Base-by-base conservation (phyloP, 2,329 filamentous ascomycete genomes). In the Aspergillus sp. region DNA sequence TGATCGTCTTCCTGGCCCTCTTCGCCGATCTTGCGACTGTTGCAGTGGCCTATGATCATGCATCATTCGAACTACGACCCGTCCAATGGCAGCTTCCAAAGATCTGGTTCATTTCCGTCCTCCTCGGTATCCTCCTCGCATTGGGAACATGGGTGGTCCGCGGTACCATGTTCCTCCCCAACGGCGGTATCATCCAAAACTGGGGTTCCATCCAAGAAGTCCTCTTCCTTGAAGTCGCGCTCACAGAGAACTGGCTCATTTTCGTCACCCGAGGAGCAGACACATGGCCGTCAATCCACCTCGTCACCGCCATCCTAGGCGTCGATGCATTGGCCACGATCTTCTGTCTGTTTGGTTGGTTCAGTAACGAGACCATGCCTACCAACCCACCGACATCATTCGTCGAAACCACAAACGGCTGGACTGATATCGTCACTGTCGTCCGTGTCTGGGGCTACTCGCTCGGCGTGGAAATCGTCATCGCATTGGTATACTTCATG, bases 231-330 rank as follows among this genome's bases (percentile, higher is more conserved):
- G 83, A 95, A 74, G 86, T 95, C 66, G 90, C 88, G 6, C 82
- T 95, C 47, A 91, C 89, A 52, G 89, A 95, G 79, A 95, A 95
- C 76, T 95, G 89, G 90, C 82, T 95, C 45, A 95, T 95, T 70
- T 95, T 95, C 77, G 91, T 95, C 72, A 95, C 89, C 55, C 88
- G 89, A 77, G 89, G 86, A 52, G 82, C 79, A 53, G 77, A 82
- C 63, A 88, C 85, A 5, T 84, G 80, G 74, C 85, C 85, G 43
- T 87, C 84, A 0, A 84, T 84, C 76, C 84, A 88, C 63, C 74
- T 90, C 22, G 76, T 88, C 47, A 73, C 71, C 35, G 85, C 85
- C 49, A 89, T 89, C 63, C 71, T 86, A 47, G 80, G 79, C 60
- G 85, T 90, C 56, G 85, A 89, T 61, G 73, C 80, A 45, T 68